Base-by-base conservation (phyloP, 768 basidiomycete species). In the Nidula microcarpa region DNA sequence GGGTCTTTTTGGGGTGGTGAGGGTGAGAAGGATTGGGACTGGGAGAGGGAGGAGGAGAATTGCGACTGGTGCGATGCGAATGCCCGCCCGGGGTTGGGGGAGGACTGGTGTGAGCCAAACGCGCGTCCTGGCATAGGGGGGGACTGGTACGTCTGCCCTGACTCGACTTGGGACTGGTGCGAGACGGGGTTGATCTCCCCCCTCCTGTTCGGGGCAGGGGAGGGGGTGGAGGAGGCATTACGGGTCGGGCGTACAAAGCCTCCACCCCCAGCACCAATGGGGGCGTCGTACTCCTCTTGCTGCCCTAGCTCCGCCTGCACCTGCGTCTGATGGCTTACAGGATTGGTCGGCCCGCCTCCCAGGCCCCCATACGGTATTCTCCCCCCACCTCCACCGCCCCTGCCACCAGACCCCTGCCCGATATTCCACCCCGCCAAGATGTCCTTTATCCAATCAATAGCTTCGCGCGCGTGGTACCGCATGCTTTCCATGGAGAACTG, bases 401-500 rank as follows among this genome's bases (percentile, higher is more conserved):
- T 56, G 5, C 62, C 58, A 16, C 66, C 64, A 10, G 58, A 55
- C 6, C 62, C 58, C 50, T 69, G 67, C 43, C 56, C 59, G 34
- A 62, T 50, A 43, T 46, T 46, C 44, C 11, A 14, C 13, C 55
- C 54, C 32, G 57, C 60, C 6, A 61, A 55, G 36, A 75, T 65
- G 43, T 76, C 74, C 54, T 68, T 71, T 47, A 71, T 58, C 75
- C 76, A 79, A 51, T 78, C 76, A 34, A 67, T 47, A 0, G 72
- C 76, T 60, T 80, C 75, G 16, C 56, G 55, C 8, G 63, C 68
- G 59, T 80, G 79, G 55, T 82, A 80, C 55, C 65, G 68, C 75
- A 79, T 75, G 58, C 75, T 70, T 48, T 77, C 72, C n/a, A 78
- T 43, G 7, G 78, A 76, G 60, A 86, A 82, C 54, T 79, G 81